Evolutionary conservation across 805 yeast species (phyloP), one percentile per base, ranked within the genome.

Genomic region (Starmerella scarabaei): DNA sequence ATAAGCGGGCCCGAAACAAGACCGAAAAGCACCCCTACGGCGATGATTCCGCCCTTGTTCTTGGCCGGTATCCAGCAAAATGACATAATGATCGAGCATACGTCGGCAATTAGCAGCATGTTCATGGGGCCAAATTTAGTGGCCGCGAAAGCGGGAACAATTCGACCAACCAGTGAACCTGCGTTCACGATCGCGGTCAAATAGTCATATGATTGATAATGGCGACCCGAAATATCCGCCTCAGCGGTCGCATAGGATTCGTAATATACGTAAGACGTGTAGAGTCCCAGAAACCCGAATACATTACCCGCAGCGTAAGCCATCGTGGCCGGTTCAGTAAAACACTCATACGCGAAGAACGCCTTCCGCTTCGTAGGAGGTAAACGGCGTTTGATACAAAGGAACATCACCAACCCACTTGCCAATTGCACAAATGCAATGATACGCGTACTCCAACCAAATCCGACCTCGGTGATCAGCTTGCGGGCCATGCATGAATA

Each of bases 361-460:
- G 47, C 41, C 37, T 57, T 58, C 0, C 54, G 36, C 23, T 41
- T 47, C 11, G 57, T 50, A 2, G 60, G 58, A 11, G 56, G 58
- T 7, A 59, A 42, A 14, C 64, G 45, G 3, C 60, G 43, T 18
- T 45, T 46, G 30, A 56, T 35, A n/a, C 53, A 33, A 6, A 54
- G 16, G 15, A 53, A 48, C 34, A 58, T 40, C 5, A 56, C 30
- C 5, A 39, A 24, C 12, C 48, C 41, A 12, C 60, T 55, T 0
- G 43, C 61, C 7, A 61, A 44, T 35, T 65, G 58, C 16, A 71
- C 53, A 46, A 73, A 65, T 0, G 71, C 72, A 35, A 71, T 55
- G 14, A 65, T 58, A 37, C 79, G 60, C 33, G 69, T 60, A 3
- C 73, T 67, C 77, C 78, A 73, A 9, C 60, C 62, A 49, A 69